Conservation (phyloP, 495 filamentous ascomycete species). For the Oleoguttula mirabilis region DNA sequence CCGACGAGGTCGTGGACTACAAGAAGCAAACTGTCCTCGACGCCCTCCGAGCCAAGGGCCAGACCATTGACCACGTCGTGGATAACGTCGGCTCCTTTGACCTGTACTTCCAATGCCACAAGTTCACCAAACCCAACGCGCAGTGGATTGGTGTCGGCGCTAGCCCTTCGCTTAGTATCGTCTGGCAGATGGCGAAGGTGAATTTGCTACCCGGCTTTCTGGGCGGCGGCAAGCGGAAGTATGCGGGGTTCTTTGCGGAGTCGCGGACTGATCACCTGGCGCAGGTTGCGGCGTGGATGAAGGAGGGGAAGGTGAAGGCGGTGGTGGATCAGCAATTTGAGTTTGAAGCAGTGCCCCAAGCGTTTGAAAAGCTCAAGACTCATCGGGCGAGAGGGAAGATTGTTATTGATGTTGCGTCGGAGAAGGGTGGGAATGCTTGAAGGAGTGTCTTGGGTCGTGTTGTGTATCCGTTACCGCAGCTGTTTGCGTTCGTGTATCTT, state of each 20-base stretch:
- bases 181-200: slow-evolving; percentile 4
- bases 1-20: slow-evolving; percentile 24
- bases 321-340: slow-evolving; percentile 20
- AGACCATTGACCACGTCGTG: slow-evolving; percentile 16
- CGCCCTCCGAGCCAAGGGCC: slow-evolving; percentile 8
- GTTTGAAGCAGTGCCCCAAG: slow-evolving; percentile 20
- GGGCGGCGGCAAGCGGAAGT: slow-evolving; percentile 22
- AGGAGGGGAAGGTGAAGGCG: slow-evolving; percentile 22
- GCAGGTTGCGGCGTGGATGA: slow-evolving; percentile 21
- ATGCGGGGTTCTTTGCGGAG: slow-evolving; percentile 15
- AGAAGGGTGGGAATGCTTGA: too few species aligned
- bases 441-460: too few species aligned
- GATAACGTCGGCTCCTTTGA: slow-evolving; percentile 18
- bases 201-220: slow-evolving; percentile 19
- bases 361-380: slow-evolving; percentile 22
- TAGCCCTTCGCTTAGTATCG: slow-evolving; percentile 7
- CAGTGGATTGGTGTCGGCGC: slow-evolving; percentile 16
- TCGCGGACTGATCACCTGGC: slow-evolving; percentile 11
- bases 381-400: slow-evolving; percentile 24
- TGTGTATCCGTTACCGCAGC: too few species aligned
- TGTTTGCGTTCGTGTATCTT: too few species aligned
- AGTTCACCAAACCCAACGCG: slow-evolving; percentile 16
- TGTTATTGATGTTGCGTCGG: slow-evolving; percentile 23
- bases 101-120: slow-evolving; percentile 17
- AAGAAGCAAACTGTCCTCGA: slow-evolving; percentile 12